Conservation (phyloP, 2,329 filamentous ascomycete genomes). For the Fusarium transvaalense region DNA sequence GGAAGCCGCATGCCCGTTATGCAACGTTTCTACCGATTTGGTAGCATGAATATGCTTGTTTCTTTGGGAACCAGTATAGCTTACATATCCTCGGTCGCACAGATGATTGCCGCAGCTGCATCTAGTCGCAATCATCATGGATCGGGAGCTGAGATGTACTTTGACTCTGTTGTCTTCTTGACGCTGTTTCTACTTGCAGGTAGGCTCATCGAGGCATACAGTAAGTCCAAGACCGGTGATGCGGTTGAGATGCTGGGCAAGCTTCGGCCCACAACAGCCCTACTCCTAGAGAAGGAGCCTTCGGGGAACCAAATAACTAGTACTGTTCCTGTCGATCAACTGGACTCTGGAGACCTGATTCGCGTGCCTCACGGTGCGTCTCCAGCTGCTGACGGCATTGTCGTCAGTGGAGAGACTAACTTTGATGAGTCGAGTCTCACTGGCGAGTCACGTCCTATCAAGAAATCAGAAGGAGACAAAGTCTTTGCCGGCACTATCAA, state of each 20-base stretch:
- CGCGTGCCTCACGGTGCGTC: conserved; percentile 83
- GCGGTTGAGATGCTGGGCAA: conserved; percentile 84
- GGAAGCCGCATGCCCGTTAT: conserved; percentile 79
- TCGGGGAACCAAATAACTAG: conserved; percentile 54
- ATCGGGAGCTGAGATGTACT: conserved; percentile 71
- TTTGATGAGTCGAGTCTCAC: conserved; percentile 95
- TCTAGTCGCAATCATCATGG: conserved; percentile 39
- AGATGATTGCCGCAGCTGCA: conserved; percentile 75
- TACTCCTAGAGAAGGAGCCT: conserved; percentile 69
- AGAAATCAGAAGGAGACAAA: conserved; percentile 71
- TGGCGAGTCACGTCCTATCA: conserved; percentile 77
- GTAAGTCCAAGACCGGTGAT: conserved; percentile 89
- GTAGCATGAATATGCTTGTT: conserved; percentile 96
- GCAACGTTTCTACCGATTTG: conserved; percentile 88
- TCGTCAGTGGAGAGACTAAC: conserved; percentile 71
- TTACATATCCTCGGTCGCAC: conserved; percentile 83
- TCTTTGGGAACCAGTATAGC: conserved; percentile 89
- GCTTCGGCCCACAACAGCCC: conserved; percentile 80
- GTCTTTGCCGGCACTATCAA: conserved; percentile 83
- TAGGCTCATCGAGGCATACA: conserved; percentile 86
- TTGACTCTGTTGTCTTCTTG: conserved; percentile 92
- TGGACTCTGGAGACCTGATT: conserved; percentile 81
- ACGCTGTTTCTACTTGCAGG: conserved; percentile 86
- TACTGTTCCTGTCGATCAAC: conserved; percentile 71
- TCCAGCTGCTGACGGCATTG: conserved; percentile 83